These are phyloP conservation scores for Xylaria palmicola DNA, from an alignment of 495 filamentous ascomycete species.

Conservation along the genomic window DNA sequence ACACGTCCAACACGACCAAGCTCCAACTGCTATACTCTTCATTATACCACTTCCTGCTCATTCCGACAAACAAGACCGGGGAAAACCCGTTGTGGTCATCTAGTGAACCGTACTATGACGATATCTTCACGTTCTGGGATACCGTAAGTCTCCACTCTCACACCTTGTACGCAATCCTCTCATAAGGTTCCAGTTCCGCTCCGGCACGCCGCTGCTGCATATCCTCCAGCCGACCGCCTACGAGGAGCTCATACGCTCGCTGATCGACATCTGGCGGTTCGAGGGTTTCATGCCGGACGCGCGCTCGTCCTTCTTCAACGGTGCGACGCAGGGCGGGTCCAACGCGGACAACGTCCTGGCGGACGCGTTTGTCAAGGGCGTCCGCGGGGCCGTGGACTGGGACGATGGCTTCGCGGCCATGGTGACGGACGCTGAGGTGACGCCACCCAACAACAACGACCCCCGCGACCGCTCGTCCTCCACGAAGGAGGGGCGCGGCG, in stretches of 20 bases:
- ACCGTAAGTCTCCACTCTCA: conserved; percentile 21
- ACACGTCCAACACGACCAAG: conserved; percentile 51
- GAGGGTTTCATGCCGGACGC: conserved; percentile 66
- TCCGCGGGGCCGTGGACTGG: conserved; percentile 64
- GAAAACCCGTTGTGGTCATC: conserved; percentile 70
- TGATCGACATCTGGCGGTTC: conserved; percentile 69
- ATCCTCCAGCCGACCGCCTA: conserved; percentile 63
- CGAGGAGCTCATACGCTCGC: conserved; percentile 63
- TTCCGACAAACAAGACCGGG: conserved; percentile 70
- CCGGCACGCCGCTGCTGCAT: conserved; percentile 61
- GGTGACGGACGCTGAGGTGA: conserved; percentile 66
- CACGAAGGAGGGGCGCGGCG: conserved; percentile 69
- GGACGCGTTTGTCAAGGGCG: conserved; percentile 72
- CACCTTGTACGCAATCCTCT: not conserved
- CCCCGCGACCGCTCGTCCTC: conserved; percentile 58
- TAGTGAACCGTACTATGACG: conserved; percentile 63
- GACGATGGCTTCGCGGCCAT: conserved; percentile 67
- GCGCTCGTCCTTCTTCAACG: conserved; percentile 71
- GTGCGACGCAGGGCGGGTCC: conserved; percentile 67
- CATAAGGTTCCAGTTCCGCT: conserved; percentile 52
- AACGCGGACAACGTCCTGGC: conserved; percentile 74
- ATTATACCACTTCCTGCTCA: conserved; percentile 66
- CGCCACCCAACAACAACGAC: conserved; percentile 60
- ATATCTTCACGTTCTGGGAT: conserved; percentile 59
- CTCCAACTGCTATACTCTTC: conserved; percentile 63